A percentile compares a stretch with the other conserved stretches of the same genome.
These are phyloP conservation scores for Pascua guehoae DNA, from an alignment of 1,284 basidiomycete species.

Conservation along the genomic window DNA sequence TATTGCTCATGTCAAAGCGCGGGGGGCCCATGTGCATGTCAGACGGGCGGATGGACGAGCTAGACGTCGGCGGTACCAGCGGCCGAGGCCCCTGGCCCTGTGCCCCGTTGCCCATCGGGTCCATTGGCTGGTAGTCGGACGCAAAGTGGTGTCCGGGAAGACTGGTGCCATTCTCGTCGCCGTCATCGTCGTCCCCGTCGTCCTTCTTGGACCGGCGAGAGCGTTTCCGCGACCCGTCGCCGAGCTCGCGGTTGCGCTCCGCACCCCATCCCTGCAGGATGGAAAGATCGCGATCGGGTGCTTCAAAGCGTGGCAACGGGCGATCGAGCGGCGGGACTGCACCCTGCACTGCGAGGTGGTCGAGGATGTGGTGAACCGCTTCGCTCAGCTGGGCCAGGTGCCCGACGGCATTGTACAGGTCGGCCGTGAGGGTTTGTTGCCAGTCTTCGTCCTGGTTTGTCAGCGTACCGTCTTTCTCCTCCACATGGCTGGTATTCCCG, in stretches of 20 bases:
- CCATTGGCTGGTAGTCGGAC: not conserved
- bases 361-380: conserved; percentile 36
- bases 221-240: conserved; percentile 8
- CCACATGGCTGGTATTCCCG: not conserved
- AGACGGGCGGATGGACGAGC: conserved; percentile 5
- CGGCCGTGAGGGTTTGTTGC: conserved; percentile 37
- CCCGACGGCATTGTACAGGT: conserved; percentile 29
- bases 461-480: not conserved
- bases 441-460: conserved; percentile 39
- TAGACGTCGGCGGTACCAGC: too few relatives aligned
- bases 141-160: conserved; percentile 1
- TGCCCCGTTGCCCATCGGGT: not conserved
- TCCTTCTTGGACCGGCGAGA: conserved; percentile 6
- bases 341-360: conserved; percentile 27
- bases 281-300: conserved; percentile 32
- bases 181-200: conserved; percentile 14
- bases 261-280: conserved; percentile 26
- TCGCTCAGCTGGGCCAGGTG: conserved; percentile 32
- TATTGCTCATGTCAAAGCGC: not conserved
- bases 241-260: conserved; percentile 23
- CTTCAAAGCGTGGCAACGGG: conserved; percentile 23
- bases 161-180: not conserved
- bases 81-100: too few relatives aligned
- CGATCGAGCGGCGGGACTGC: conserved; percentile 27
- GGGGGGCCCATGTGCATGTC: conserved; percentile 10